These are phyloP conservation scores for Nevesoporus exiguus DNA, from an alignment of 768 basidiomycete genomes.

Conservation along the genomic window DNA sequence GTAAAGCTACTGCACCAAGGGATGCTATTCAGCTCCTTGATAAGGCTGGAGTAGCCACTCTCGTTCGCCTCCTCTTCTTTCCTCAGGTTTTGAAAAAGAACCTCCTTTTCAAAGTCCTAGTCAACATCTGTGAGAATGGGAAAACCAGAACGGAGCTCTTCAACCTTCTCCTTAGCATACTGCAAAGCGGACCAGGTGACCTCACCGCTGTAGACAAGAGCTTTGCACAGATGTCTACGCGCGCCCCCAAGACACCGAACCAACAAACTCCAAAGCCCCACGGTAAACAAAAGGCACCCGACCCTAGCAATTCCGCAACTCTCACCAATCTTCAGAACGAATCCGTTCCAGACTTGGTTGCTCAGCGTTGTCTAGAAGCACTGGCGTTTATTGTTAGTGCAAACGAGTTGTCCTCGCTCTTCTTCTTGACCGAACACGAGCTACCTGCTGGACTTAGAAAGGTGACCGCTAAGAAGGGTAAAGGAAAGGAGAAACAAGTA, in stretches of 20 bases:
- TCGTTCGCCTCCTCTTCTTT: constrained; percentile 93
- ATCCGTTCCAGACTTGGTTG: constrained; percentile 86
- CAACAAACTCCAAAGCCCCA: constrained; percentile 44
- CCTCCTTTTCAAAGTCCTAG: constrained; percentile 82
- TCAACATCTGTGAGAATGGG: constrained; percentile 93
- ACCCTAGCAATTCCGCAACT: constrained; percentile 48
- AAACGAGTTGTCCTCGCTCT: constrained; percentile 82
- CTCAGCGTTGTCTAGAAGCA: constrained; percentile 91
- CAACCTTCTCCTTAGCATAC: constrained; percentile 88
- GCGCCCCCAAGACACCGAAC: constrained; percentile 49
- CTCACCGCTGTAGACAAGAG: constrained; percentile 89
- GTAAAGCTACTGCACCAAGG: constrained; percentile 58
- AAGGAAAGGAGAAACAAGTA: constrained; percentile 87
- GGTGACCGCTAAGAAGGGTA: constrained; percentile 76
- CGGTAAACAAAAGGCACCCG: constrained; percentile 68
- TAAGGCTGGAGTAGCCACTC: constrained; percentile 80
- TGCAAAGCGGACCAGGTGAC: constrained; percentile 95
- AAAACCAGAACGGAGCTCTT: constrained; percentile 90
- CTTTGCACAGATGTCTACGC: constrained; percentile 87
- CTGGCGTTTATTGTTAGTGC: constrained; percentile 81
- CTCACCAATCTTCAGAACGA: constrained; percentile 62
- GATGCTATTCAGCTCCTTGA: constrained; percentile 94
- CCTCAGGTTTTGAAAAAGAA: constrained; percentile 88
- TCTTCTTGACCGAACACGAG: constrained; percentile 97
- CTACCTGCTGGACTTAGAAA: constrained; percentile 74